phyloP scores from a whole-genome alignment of 441 rosid genomes.

The Hypseocharis bilobata region DNA sequence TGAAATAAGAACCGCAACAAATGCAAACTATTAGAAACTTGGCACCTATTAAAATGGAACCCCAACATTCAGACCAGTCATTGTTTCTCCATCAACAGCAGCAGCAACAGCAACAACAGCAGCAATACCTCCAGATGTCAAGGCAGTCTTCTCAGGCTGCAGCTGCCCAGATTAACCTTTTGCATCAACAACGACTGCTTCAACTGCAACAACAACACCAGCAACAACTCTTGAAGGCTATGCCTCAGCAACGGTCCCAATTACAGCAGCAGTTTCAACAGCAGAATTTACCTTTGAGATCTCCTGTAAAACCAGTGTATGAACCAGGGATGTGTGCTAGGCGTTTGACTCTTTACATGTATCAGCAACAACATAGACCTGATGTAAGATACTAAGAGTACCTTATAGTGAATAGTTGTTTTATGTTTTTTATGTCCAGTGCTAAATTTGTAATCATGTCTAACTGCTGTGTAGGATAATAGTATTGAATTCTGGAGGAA shows the following conservation, averaged over 20 bases:
- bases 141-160: conserved; percentile 72
- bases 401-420: background rate
- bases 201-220: conserved; percentile 55
- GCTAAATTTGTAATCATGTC: conserved; percentile 5
- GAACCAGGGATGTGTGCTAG: conserved; percentile 96
- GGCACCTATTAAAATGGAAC: conserved; percentile 68
- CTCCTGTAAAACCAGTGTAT: conserved; percentile 59
- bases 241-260: conserved; percentile 76
- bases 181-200: conserved; percentile 65
- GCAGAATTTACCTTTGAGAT: conserved; percentile 61
- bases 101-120: conserved; percentile 47
- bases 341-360: conserved; percentile 79
- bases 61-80: conserved; percentile 65
- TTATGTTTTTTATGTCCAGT: background rate
- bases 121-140: conserved; percentile 65
- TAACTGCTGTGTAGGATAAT: conserved; percentile 48
- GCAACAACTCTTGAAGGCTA: conserved; percentile 70
- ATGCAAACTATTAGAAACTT: conserved; percentile 48
- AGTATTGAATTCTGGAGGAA: conserved; percentile 79
- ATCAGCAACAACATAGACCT: conserved; percentile 91
- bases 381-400: conserved; percentile 68
- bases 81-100: conserved; percentile 49
- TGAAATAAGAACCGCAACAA: conserved; percentile 72
- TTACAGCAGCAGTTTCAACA: conserved; percentile 73
- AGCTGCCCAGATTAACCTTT: conserved; percentile 50